Base-by-base conservation (phyloP, 1,284 basidiomycete genomes). In the Trichosporon inkin region DNA sequence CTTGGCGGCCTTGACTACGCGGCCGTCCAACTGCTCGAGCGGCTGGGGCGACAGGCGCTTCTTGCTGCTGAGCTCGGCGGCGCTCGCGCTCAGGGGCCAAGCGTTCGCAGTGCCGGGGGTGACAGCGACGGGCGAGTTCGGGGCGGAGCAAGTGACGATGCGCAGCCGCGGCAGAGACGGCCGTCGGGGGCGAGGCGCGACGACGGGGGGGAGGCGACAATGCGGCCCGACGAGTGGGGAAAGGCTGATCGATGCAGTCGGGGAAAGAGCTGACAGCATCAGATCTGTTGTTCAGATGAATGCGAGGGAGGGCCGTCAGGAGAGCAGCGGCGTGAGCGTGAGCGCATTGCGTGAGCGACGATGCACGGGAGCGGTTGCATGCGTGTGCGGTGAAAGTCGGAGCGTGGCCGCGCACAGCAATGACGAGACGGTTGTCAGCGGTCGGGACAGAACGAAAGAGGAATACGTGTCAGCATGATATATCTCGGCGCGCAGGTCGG, bases 251-350 rank as follows among this genome's bases (percentile, higher is more conserved):
- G 44, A 49, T 49, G 44, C 28, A 49, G 44, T 49, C 44, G 44
- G 44, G 24, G 44, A 49, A n/a, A 49, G 44, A 32, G 44, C 44
- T 49, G 44, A 49, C 44, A 49, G 44, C 44, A 49, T 49, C 24
- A 49, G 44, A 49, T 32, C 44, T 49, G 44, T 32, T 49, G 44
- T 38, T 38, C 36, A 38, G 36, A 38, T 38, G 36, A 6, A 38
- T 3, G 10, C 22, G 14, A 22, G 22, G 13, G 41, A 7, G 41
- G 16, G 20, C 10, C 41, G 19, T 49, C 16, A 24, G 24, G 24
- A 16, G 22, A 24, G 14, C 44, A 32, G 28, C 8, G 8, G 28
- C 28, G 28, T 32, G 28, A 32, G 28, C 44, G 44, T 49, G 44
- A 49, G 44, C 44, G 28, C 44, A 49, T 49, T 49, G 41, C 22